Percentiles rank a stretch among this genome's conserved stretches.
phyloP scores from a whole-genome alignment of 2,329 filamentous ascomycete genomes.

The Pseudogymnoascus sp. region DNA sequence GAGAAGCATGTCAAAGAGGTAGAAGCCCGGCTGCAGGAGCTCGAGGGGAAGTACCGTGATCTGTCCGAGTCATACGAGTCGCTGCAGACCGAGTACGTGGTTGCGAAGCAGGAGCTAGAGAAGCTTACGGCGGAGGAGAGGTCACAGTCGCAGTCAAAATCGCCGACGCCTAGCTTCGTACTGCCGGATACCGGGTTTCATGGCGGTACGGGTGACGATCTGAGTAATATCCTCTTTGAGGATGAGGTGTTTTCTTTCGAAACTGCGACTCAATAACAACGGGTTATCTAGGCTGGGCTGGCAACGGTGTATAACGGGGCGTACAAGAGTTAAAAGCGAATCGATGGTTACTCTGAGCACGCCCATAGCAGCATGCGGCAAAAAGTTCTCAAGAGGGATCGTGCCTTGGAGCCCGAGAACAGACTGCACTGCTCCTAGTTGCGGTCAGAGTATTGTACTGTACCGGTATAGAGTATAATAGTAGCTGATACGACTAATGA shows the following conservation, averaged over 20 bases:
- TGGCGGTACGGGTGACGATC: not conserved
- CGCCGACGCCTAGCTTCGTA: not conserved
- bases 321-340: not conserved
- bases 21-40: slow-evolving; percentile 45
- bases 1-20: slow-evolving; percentile 59
- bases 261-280: not conserved
- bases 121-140: slow-evolving; percentile 14
- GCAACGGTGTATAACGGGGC: not conserved
- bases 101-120: slow-evolving; percentile 25
- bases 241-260: not conserved
- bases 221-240: slow-evolving; percentile 3
- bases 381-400: not conserved
- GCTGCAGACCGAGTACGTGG: slow-evolving; percentile 34
- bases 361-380: not conserved
- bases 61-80: slow-evolving; percentile 45
- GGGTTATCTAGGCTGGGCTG: not conserved
- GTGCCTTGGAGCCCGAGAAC: not conserved
- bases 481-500: not conserved
- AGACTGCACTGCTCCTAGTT: not conserved
- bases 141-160: not conserved
- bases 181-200: not conserved
- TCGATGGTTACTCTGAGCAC: not conserved
- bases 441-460: slow-evolving; percentile 3
- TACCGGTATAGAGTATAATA: not conserved
- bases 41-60: slow-evolving; percentile 47